These are phyloP conservation scores for Thalia dealbata DNA, from an alignment of 176 grass and related monocot species.

Conservation along the genomic window DNA sequence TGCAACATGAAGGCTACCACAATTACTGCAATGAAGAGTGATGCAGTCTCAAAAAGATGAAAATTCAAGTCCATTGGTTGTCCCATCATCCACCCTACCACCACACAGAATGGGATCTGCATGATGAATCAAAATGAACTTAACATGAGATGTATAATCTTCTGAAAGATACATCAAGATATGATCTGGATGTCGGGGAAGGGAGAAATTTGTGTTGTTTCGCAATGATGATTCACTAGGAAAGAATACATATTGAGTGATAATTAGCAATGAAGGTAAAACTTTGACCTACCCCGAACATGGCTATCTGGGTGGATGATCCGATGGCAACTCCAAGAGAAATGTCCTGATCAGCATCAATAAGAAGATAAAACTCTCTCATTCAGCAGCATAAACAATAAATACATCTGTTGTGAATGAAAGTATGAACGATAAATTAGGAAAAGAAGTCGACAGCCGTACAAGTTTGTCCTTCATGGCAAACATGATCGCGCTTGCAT, in stretches of 20 bases:
- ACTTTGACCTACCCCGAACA: constrained; percentile 53
- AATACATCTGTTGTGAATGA: background rate
- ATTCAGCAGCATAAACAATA: constrained; percentile 4
- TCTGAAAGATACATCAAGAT: background rate
- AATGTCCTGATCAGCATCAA: constrained; percentile 32
- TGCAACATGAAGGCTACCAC: constrained; percentile 67
- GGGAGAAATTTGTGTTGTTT: too few relatives aligned
- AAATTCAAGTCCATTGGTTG: constrained; percentile 79
- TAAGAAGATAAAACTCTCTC: background rate
- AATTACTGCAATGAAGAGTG: constrained; percentile 66
- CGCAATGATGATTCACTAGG: too few relatives aligned
- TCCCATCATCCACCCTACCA: constrained; percentile 61
- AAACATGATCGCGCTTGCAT: constrained; percentile 63
- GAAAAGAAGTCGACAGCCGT: constrained; percentile 4
- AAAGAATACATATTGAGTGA: background rate
- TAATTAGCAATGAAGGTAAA: background rate
- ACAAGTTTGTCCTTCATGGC: constrained; percentile 84
- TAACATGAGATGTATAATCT: constrained; percentile 4
- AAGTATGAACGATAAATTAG: too few relatives aligned
- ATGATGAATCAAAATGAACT: constrained; percentile 8
- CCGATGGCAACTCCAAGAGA: constrained; percentile 68
- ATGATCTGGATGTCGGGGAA: too few relatives aligned
- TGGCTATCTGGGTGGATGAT: constrained; percentile 75
- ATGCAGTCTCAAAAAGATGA: constrained; percentile 65
- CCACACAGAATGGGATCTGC: constrained; percentile 74